Base-by-base conservation (phyloP, 495 filamentous ascomycete species). In the Penicillium herquei region DNA sequence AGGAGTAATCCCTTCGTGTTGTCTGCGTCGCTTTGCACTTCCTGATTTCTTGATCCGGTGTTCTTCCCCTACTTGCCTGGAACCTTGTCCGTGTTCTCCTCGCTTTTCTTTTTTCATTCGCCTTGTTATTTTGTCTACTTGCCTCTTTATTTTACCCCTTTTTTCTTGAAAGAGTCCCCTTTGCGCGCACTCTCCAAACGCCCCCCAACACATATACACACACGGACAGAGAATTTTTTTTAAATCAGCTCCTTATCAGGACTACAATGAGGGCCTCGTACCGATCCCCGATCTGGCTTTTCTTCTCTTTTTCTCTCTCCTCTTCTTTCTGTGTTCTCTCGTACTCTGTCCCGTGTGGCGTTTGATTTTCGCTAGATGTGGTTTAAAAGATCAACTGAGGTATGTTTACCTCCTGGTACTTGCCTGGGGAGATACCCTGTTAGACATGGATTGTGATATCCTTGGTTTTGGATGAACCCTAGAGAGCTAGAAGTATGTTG, bases 161-260 rank as follows among this genome's bases (percentile, higher is more conserved):
- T 26, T 26, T 26, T 49, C 31, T 37, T 48, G 31, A 61, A 66
- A 68, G 65, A 68, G 63, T 66, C 58, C 65, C 64, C 55, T 56
- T 55, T 59, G 60, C 65, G 65, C 65, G 65, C 65, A 66, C 65
- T 68, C 65, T 66, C 65, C 59, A 65, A 66, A 48, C 50, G 18
- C 57, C 56, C 49, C 41, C 51, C 21, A 31, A 48, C 39, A 58
- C 55, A 54, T 62, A 67, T 57, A 68, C 62, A 66, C 63, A 68
- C 65, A 63, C 62, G 57, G 52, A 64, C 58, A 63, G 59, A 61
- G 48, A 59, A 49, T 53, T 66, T 68, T 61, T 62, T 63, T 67
- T 61, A 64, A 68, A 66, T 55, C 51, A 63, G 59, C 59, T 66
- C 63, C 65, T 68, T 64, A 66, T 66, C 53, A 66, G 63, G 65